These are phyloP conservation scores for Acer yangbiense DNA, from an alignment of 345 rosid species.

Conservation along the genomic window DNA sequence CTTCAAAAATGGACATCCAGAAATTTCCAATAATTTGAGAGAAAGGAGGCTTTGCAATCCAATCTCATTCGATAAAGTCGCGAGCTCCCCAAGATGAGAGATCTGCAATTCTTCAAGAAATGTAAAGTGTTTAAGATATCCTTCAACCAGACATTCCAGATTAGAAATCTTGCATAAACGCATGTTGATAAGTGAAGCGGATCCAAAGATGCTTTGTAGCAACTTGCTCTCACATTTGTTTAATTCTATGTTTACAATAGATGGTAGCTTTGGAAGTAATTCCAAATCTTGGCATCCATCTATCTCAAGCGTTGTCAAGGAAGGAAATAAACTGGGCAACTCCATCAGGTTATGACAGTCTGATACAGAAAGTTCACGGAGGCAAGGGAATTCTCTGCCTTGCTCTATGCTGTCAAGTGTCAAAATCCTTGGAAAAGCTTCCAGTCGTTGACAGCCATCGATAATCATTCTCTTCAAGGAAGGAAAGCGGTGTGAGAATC, in stretches of 20 bases:
- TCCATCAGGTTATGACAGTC: conserved; percentile 18
- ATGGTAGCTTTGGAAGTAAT: conserved; percentile 16
- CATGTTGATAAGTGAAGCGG: not conserved
- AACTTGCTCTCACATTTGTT: conserved; percentile 9
- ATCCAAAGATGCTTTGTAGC: not conserved
- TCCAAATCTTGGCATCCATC: conserved; percentile 17
- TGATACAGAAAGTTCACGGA: conserved; percentile 1
- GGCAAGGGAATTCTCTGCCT: conserved; percentile 13
- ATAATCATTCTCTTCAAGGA: conserved; percentile 15
- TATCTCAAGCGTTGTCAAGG: conserved; percentile 6
- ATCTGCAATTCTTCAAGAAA: conserved; percentile 19
- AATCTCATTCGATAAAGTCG: not conserved
- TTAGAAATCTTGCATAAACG: conserved; percentile 11
- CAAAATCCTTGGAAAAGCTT: conserved; percentile 5
- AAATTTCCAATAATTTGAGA: conserved; percentile 7
- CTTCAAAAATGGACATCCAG: conserved; percentile 1
- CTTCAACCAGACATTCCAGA: conserved; percentile 13
- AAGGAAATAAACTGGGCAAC: conserved; percentile 9
- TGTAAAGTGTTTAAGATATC: conserved; percentile 6
- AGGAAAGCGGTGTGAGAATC: not conserved
- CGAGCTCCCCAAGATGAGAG: conserved; percentile 12
- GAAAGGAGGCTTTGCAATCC: conserved; percentile 17
- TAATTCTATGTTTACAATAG: conserved; percentile 4
- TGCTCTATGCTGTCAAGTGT: not conserved
- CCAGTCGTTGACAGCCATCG: not conserved